These are phyloP conservation scores for Diophrys sp. DNA, from an alignment of 73 alveolate species.

Conservation along the genomic window DNA sequence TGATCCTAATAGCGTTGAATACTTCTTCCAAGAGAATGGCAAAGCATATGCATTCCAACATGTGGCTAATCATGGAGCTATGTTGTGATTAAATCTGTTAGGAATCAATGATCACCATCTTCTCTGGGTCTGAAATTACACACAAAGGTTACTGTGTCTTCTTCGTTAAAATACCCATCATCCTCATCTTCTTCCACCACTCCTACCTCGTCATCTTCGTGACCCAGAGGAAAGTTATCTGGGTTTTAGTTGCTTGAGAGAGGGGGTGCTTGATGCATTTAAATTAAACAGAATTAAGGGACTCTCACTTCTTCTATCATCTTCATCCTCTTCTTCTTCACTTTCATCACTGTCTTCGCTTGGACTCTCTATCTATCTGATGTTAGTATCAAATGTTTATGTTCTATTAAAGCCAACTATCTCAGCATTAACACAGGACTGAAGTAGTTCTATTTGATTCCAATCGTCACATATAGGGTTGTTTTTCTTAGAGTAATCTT, in stretches of 20 bases:
- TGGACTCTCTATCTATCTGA: too few relatives aligned
- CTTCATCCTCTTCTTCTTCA: background rate
- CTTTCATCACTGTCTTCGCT: background rate
- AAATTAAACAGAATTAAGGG: background rate
- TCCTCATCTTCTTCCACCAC: background rate
- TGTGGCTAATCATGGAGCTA: background rate
- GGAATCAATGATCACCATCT: background rate
- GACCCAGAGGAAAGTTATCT: background rate
- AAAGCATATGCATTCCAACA: background rate
- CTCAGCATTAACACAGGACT: background rate
- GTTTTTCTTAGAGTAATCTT: too few relatives aligned
- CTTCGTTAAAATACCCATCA: too few relatives aligned
- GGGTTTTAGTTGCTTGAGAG: background rate
- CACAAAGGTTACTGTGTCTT: too few relatives aligned
- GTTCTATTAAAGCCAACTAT: background rate
- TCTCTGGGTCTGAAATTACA: too few relatives aligned
- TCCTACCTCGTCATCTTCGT: background rate
- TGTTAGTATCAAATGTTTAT: background rate
- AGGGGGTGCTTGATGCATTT: background rate
- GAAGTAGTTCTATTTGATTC: background rate
- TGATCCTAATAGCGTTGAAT: background rate
- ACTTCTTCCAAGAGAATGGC: background rate
- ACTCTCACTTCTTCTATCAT: background rate
- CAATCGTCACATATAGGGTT: background rate
- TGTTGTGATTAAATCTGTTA: background rate